Percentiles rank a stretch among this genome's conserved stretches.
These are phyloP conservation scores for Aspergillus sp. DNA, from an alignment of 2,329 filamentous ascomycete species.

Conservation along the genomic window DNA sequence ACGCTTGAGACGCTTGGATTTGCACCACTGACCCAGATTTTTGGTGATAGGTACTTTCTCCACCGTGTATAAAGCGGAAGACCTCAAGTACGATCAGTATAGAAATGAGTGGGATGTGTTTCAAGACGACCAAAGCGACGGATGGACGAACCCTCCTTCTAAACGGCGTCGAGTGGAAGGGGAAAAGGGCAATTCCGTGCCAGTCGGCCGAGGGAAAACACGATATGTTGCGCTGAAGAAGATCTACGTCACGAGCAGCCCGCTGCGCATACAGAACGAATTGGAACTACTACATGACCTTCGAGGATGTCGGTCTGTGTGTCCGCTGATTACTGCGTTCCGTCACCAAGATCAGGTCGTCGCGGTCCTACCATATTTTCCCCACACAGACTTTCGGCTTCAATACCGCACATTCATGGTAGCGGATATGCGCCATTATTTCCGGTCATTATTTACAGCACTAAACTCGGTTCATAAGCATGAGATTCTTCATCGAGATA, in stretches of 20 bases:
- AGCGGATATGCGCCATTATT: slow-evolving; percentile 84
- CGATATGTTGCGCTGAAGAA: slow-evolving; percentile 98
- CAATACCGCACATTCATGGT: slow-evolving; percentile 93
- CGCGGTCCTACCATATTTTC: slow-evolving; percentile 92
- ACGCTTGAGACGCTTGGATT: background rate
- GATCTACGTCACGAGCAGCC: slow-evolving; percentile 98
- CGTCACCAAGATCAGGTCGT: slow-evolving; percentile 92
- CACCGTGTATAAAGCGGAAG: slow-evolving; percentile 98
- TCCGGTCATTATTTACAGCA: slow-evolving; percentile 84
- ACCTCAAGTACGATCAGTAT: slow-evolving; percentile 81
- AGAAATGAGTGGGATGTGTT: slow-evolving; percentile 84
- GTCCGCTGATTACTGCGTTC: slow-evolving; percentile 96
- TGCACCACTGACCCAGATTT: background rate
- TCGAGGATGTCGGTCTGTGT: slow-evolving; percentile 80
- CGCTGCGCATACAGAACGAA: slow-evolving; percentile 91
- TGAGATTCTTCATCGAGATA: slow-evolving; percentile 88
- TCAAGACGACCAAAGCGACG: slow-evolving; percentile 63
- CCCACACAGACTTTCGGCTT: slow-evolving; percentile 85
- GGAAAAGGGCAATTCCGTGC: slow-evolving; percentile 36
- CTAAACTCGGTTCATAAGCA: slow-evolving; percentile 81
- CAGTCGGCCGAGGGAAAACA: slow-evolving; percentile 54
- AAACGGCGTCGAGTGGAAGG: slow-evolving; percentile 57
- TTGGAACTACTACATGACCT: slow-evolving; percentile 91
- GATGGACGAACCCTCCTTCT: slow-evolving; percentile 71
- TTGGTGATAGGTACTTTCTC: slow-evolving; percentile 82